These are phyloP conservation scores for Isoetes engelmannii DNA, from an alignment of 83 land plant species.

Conservation along the genomic window DNA sequence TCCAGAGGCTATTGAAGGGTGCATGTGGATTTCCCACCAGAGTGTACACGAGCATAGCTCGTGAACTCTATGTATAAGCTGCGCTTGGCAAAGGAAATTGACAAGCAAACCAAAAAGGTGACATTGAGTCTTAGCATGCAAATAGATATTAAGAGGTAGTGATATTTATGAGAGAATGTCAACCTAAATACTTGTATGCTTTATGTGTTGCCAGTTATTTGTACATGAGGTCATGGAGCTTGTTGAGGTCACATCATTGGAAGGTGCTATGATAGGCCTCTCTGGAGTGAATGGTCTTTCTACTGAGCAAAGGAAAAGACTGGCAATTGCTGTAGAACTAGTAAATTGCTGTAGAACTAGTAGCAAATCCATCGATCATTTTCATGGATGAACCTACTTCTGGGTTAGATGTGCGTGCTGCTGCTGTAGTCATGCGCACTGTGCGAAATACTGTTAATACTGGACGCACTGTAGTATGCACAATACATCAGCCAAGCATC, in stretches of 20 bases:
- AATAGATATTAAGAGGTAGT: no score
- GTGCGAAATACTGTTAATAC: conserved; percentile 36
- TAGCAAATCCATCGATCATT: conserved; percentile 36
- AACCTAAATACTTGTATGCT: not conserved
- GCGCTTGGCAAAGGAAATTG: conserved; percentile 31
- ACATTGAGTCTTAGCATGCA: not conserved
- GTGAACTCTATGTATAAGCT: not conserved
- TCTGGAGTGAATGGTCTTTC: conserved; percentile 34
- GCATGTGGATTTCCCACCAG: no score
- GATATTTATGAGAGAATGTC: no score
- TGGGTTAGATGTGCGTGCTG: conserved; percentile 39
- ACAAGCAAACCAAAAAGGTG: conserved; percentile 11
- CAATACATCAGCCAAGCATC: conserved; percentile 38
- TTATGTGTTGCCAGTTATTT: conserved; percentile 8
- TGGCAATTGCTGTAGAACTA: conserved; percentile 35
- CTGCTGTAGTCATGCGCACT: conserved; percentile 37
- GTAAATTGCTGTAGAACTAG: conserved; percentile 35
- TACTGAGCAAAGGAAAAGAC: conserved; percentile 34
- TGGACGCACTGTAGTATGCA: conserved; percentile 38
- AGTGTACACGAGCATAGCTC: no score
- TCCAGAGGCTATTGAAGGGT: no score
- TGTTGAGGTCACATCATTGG: conserved; percentile 22
- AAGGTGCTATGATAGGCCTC: conserved; percentile 25
- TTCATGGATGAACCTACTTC: conserved; percentile 41
- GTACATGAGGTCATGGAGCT: conserved; percentile 35